Evolutionary conservation across 768 basidiomycete species (phyloP).

Genomic region (Xerocomus potaroensis): DNA sequence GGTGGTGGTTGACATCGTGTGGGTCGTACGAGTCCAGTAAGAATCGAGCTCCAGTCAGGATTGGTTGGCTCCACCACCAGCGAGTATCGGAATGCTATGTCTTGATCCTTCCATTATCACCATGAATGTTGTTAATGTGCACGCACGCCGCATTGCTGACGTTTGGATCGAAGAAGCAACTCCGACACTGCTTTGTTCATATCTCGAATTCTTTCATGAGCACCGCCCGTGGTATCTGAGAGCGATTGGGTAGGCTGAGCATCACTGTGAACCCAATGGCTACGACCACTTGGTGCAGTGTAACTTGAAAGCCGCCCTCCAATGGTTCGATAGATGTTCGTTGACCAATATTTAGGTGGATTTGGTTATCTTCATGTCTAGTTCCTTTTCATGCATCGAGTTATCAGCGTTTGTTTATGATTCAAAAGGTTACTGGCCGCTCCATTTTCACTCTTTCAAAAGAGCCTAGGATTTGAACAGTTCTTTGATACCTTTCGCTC

Average conservation of each 20-base stretch:
- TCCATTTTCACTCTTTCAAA: not conserved
- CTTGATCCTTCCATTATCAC: constrained; percentile 2
- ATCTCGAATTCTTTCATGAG: constrained; percentile 9
- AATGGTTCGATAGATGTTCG: too few species aligned
- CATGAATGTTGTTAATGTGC: constrained; percentile 6
- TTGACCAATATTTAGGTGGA: too few species aligned
- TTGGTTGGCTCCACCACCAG: not conserved
- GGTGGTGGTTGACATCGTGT: too few species aligned
- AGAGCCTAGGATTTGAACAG: not conserved
- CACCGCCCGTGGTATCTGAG: constrained; percentile 13
- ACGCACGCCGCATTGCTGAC: constrained; percentile 7
- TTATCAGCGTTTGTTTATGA: not conserved
- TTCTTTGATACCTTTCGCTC: not conserved
- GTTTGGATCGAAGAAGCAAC: constrained; percentile 20
- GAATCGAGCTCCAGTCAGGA: not conserved
- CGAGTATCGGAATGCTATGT: constrained; percentile 4
- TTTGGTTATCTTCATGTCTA: too few species aligned
- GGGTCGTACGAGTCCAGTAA: constrained; percentile 15
- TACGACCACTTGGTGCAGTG: not conserved
- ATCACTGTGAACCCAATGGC: constrained; percentile 1
- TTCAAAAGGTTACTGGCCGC: not conserved
- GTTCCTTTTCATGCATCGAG: too few species aligned
- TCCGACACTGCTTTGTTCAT: constrained; percentile 13
- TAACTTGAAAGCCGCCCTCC: not conserved
- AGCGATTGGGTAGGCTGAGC: not conserved